A percentile compares a stretch with the other conserved stretches of the same genome.
Evolutionary conservation across 352 stramenopile species (phyloP).

Genomic region (Globisporangium ultimum): DNA sequence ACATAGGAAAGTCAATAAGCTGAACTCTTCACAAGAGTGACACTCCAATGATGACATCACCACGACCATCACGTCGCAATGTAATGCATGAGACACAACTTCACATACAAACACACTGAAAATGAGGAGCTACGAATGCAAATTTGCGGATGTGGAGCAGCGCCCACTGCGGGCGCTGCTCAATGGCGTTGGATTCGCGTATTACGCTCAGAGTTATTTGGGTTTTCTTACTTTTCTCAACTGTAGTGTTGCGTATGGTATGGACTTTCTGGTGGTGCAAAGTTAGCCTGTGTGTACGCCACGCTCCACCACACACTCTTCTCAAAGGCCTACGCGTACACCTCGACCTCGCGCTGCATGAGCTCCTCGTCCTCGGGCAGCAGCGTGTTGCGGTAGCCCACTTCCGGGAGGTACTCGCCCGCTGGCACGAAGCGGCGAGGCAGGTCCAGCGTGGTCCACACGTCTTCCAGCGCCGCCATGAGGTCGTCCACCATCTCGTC

Average conservation of each 20-base stretch:
- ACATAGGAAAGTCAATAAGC: no score
- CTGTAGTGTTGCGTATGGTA: neutral
- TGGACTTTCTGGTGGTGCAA: neutral
- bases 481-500: constrained; percentile 87
- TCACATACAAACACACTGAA: no score
- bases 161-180: no score
- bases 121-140: no score
- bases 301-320: neutral
- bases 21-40: no score
- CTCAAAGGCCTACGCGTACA: constrained; percentile 26
- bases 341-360: constrained; percentile 29
- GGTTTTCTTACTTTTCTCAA: constrained; percentile 1
- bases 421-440: constrained; percentile 56
- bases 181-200: no score
- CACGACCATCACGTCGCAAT: no score
- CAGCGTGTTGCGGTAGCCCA: constrained; percentile 72
- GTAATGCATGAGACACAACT: no score
- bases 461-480: constrained; percentile 75
- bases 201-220: no score
- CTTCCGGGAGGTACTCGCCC: constrained; percentile 75
- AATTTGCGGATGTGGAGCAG: no score
- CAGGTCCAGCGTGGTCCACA: constrained; percentile 85
- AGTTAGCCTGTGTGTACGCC: neutral
- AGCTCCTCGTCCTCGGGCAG: constrained; percentile 43
- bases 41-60: no score